phyloP scores from a whole-genome alignment of 1,139 yeast genomes.

The Spencermartinsiella ligniputridi region DNA sequence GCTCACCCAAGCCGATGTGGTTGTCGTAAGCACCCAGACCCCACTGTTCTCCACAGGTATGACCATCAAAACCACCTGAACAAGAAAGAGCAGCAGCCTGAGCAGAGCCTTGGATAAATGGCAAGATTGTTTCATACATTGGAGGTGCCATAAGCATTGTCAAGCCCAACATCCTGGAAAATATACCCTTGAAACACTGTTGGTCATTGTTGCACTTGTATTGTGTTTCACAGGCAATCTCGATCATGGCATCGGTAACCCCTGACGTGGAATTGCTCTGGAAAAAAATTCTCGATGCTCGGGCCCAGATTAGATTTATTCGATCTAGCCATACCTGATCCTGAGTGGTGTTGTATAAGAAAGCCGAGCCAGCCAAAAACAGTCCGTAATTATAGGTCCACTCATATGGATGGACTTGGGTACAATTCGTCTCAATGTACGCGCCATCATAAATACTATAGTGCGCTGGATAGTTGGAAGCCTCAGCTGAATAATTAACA shows the following conservation, averaged over 20 bases:
- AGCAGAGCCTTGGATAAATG: conserved; percentile 50
- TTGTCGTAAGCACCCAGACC: conserved; percentile 52
- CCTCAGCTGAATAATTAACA: conserved; percentile 30
- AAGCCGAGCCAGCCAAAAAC: conserved; percentile 67
- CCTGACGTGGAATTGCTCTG: conserved; percentile 32
- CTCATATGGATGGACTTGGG: conserved; percentile 47
- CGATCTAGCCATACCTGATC: conserved; percentile 56
- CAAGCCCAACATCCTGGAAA: conserved; percentile 60
- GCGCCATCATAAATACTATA: conserved; percentile 66
- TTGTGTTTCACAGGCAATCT: conserved; percentile 61
- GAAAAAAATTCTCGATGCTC: conserved; percentile 52
- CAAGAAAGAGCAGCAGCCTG: conserved; percentile 68
- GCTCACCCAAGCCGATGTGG: conserved; percentile 66
- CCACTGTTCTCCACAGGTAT: conserved; percentile 75
- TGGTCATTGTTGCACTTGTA: conserved; percentile 64
- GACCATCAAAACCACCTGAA: conserved; percentile 69
- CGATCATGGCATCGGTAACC: conserved; percentile 48
- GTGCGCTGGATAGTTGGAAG: neutral
- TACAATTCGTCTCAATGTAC: conserved; percentile 52
- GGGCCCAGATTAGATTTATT: conserved; percentile 44
- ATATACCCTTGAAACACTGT: conserved; percentile 70
- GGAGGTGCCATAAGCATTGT: conserved; percentile 55
- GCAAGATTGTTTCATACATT: conserved; percentile 41
- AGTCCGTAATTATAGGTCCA: conserved; percentile 86
- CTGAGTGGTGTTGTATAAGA: conserved; percentile 60